Conservation (phyloP, 805 yeast genomes). For the Yarrowia divulgata region DNA sequence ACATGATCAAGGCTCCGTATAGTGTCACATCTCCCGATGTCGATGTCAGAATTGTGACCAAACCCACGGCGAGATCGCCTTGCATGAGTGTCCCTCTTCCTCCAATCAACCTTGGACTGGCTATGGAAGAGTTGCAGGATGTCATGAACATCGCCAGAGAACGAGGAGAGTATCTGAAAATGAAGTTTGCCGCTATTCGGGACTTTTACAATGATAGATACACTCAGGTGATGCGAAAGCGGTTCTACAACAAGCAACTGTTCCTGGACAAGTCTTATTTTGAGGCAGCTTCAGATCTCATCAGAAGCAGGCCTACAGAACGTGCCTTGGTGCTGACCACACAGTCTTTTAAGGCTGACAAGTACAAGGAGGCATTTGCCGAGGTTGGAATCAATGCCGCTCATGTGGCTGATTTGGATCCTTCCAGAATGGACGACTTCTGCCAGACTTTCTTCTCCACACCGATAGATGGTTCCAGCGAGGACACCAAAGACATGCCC, state of each 20-base stretch:
- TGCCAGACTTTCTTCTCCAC: constrained; percentile 17
- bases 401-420: constrained; percentile 29
- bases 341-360: constrained; percentile 28
- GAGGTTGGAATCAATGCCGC: constrained; percentile 31
- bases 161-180: constrained; percentile 9
- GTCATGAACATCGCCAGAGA: not conserved
- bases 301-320: constrained; percentile 5
- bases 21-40: constrained; percentile 15
- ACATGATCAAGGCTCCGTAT: constrained; percentile 6
- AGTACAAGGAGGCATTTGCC: constrained; percentile 31
- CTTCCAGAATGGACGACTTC: constrained; percentile 16
- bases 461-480: constrained; percentile 7
- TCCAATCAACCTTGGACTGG: constrained; percentile 8
- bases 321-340: constrained; percentile 23
- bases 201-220: constrained; percentile 36
- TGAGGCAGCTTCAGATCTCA: constrained; percentile 23
- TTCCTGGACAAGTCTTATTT: constrained; percentile 18
- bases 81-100: not conserved
- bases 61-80: not conserved
- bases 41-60: constrained; percentile 18
- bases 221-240: constrained; percentile 17
- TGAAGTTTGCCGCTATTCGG: constrained; percentile 21
- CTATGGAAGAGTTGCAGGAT: constrained; percentile 31
- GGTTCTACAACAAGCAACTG: constrained; percentile 25
- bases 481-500: constrained; percentile 29